Conservation (phyloP, 2,329 filamentous ascomycete species). For the Fusarium coffeatum region DNA sequence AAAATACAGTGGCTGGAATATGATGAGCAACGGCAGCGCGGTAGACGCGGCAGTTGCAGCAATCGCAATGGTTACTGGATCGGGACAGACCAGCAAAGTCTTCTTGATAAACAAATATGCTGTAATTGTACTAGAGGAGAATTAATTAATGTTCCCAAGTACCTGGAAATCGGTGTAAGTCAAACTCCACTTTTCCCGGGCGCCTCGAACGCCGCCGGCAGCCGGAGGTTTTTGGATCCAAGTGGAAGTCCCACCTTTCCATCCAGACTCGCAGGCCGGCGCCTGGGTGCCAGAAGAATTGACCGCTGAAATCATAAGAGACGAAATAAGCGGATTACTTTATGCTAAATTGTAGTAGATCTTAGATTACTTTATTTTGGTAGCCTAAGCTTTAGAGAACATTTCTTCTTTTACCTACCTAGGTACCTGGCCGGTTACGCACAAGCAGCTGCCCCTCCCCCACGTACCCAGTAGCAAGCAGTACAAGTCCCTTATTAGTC, state of each 20-base stretch:
- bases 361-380: no score
- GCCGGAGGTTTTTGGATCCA: not conserved
- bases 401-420: no score
- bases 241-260: not conserved
- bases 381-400: no score
- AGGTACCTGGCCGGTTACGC: not conserved
- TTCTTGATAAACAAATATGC: not conserved
- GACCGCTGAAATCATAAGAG: no score
- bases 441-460: constrained; percentile 23
- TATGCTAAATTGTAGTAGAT: no score
- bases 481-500: not conserved
- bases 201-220: constrained; percentile 8
- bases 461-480: constrained; percentile 7
- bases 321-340: no score
- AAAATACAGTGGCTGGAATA: not conserved
- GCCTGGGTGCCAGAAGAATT: no score
- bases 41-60: not conserved
- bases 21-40: not conserved
- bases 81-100: no score
- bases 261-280: not conserved
- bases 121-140: not conserved
- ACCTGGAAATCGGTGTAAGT: not conserved
- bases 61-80: not conserved
- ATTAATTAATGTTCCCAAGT: not conserved
- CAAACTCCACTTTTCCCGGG: constrained; percentile 24